Conservation (phyloP, 2,329 filamentous ascomycete genomes). For the Chalaropsis thielavioides region DNA sequence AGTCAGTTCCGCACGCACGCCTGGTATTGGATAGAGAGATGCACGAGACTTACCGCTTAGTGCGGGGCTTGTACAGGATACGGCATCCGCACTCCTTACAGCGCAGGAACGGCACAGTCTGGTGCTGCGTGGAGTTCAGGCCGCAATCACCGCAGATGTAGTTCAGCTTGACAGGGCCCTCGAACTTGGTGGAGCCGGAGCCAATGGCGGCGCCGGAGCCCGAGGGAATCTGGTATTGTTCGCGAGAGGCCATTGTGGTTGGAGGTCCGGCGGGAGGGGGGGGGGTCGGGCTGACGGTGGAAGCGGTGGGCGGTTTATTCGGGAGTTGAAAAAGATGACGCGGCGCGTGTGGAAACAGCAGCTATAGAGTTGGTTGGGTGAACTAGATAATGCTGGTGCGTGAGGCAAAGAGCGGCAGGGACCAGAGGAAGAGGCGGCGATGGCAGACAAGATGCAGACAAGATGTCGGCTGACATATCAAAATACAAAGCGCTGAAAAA, state of each 20-base stretch:
- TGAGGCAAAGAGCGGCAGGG: background rate
- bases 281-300: background rate
- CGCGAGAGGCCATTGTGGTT: slow-evolving; percentile 43
- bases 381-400: background rate
- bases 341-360: background rate
- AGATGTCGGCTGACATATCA: background rate
- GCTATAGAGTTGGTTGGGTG: too few species aligned
- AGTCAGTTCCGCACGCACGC: background rate
- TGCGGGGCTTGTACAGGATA: slow-evolving; percentile 94
- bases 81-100: slow-evolving; percentile 91
- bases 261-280: background rate
- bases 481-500: background rate
- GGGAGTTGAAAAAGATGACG: background rate
- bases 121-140: slow-evolving; percentile 34
- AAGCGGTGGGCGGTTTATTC: background rate
- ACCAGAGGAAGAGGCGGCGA: too few species aligned
- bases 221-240: slow-evolving; percentile 62
- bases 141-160: slow-evolving; percentile 34
- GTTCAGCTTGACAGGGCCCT: slow-evolving; percentile 29
- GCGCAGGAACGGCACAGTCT: slow-evolving; percentile 75
- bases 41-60: slow-evolving; percentile 60
- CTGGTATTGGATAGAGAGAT: background rate
- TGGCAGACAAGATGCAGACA: too few species aligned
- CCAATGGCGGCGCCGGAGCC: slow-evolving; percentile 31
- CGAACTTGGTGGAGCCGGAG: slow-evolving; percentile 25